Base-by-base conservation (phyloP, 176 grass and related monocot genomes). In the Aegilops longissima region DNA sequence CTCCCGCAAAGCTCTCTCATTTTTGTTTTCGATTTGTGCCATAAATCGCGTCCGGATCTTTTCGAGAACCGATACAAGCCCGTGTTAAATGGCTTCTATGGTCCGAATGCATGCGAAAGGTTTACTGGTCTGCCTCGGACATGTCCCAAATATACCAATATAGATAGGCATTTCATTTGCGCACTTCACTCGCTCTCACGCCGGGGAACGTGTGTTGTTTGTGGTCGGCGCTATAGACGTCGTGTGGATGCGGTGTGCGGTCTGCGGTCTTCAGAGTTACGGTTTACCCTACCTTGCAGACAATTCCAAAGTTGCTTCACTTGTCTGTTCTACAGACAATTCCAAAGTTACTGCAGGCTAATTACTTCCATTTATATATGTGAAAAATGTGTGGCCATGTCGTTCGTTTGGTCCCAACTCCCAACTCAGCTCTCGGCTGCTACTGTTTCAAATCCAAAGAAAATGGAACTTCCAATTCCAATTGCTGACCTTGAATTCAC, bases 401-500 rank as follows among this genome's bases (percentile, higher is more conserved):
- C 29, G 35, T 54, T 4, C 21, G 29, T 58, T n/a, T 36, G 85
- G 70, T 66, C 79, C 71, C 38, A 6, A 10, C 38, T 29, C 40
- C 6, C 38, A 12, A 62, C 54, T 62, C 17, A 44, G 7, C 77
- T 62, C 3, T 61, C 7, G 40, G 68, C n/a, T 30, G 39, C 5
- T 40, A 8, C 9, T 42, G 24, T 33, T 61, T 18, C n/a, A 69
- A 69, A 18, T 35, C 3, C 18, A 23, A 38, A 54, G 10, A 72
- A 42, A 72, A 12, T 12, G 36, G 70, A 44, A 42, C 18, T 13
- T 73, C 5, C 10, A 14, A 31, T 84, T 80, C 76, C 23, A 84
- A 31, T 12, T 7, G 67, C 31, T 8, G 76, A 45, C 59, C 68
- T 56, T 80, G 51, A 54, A 85, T 85, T 79, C 67, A 74, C 17